These are phyloP conservation scores for Polyporus tsugae DNA, from an alignment of 1,284 basidiomycete species.

Conservation along the genomic window DNA sequence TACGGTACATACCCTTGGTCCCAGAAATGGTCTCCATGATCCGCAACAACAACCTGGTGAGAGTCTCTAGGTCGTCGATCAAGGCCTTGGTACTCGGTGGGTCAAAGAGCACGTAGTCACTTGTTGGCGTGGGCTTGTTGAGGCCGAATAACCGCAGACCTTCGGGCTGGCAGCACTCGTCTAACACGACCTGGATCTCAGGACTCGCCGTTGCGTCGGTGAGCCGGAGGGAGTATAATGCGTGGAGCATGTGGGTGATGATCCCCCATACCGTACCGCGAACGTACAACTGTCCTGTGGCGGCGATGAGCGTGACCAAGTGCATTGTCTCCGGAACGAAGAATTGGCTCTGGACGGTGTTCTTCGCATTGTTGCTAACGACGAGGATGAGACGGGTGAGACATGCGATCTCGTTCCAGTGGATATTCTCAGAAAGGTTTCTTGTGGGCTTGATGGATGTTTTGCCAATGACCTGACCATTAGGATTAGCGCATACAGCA, in stretches of 20 bases:
- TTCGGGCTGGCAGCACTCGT: conserved; percentile 64
- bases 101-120: conserved; percentile 68
- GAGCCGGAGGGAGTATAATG: conserved; percentile 65
- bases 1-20: conserved; percentile 63
- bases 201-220: conserved; percentile 64
- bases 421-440: conserved; percentile 72
- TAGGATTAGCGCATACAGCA: neutral
- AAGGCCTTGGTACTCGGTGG: conserved; percentile 65
- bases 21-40: conserved; percentile 74
- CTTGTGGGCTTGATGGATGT: conserved; percentile 70
- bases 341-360: conserved; percentile 73
- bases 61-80: conserved; percentile 72
- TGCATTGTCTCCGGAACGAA: conserved; percentile 87
- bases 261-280: conserved; percentile 85
- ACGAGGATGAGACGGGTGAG: conserved; percentile 78
- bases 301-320: conserved; percentile 77
- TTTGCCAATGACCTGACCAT: conserved; percentile 70
- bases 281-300: conserved; percentile 76
- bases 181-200: conserved; percentile 68
- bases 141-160: conserved; percentile 82
- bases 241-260: conserved; percentile 83
- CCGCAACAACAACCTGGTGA: conserved; percentile 71
- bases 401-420: conserved; percentile 88
- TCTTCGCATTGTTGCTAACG: conserved; percentile 73
- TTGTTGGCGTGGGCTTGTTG: conserved; percentile 60